Evolutionary conservation across 1,284 basidiomycete species (phyloP).

Genomic region (Malassezia pachydermatis): DNA sequence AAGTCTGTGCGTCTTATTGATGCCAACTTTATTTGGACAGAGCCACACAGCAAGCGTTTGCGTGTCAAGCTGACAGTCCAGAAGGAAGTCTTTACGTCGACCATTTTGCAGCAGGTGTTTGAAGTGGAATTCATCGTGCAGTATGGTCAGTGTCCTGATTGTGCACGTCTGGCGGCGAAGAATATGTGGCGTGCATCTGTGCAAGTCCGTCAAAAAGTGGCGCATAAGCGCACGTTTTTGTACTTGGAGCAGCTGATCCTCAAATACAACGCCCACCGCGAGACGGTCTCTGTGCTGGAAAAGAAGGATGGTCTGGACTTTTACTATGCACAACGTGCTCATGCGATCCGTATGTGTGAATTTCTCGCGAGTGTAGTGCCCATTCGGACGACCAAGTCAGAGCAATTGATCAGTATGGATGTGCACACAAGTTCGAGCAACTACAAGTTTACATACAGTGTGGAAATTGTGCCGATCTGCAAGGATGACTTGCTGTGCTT

Average conservation of each 20-base stretch:
- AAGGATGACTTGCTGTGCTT: constrained; percentile 94
- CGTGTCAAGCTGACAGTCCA: constrained; percentile 92
- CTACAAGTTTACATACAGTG: constrained; percentile 95
- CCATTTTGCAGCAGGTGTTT: constrained; percentile 92
- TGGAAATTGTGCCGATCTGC: constrained; percentile 92
- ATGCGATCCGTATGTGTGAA: constrained; percentile 95
- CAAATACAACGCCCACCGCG: constrained; percentile 92
- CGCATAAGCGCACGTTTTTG: constrained; percentile 91
- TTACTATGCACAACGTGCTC: constrained; percentile 80
- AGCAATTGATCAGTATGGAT: constrained; percentile 84
- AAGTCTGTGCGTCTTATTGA: constrained; percentile 91
- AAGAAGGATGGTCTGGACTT: constrained; percentile 91
- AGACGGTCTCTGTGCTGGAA: constrained; percentile 85
- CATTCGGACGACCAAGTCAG: constrained; percentile 74
- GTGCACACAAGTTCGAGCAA: constrained; percentile 85
- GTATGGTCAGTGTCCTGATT: constrained; percentile 89
- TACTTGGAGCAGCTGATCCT: constrained; percentile 95
- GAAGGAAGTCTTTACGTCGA: constrained; percentile 92
- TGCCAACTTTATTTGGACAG: constrained; percentile 97
- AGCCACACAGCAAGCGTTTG: constrained; percentile 88
- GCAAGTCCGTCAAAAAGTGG: constrained; percentile 82
- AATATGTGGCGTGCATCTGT: constrained; percentile 97
- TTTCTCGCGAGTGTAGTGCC: constrained; percentile 82
- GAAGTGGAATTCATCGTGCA: constrained; percentile 93
- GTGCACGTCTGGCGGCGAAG: constrained; percentile 85